phyloP scores from a whole-genome alignment of 495 filamentous ascomycete genomes.

The Annulohypoxylon nitens region DNA sequence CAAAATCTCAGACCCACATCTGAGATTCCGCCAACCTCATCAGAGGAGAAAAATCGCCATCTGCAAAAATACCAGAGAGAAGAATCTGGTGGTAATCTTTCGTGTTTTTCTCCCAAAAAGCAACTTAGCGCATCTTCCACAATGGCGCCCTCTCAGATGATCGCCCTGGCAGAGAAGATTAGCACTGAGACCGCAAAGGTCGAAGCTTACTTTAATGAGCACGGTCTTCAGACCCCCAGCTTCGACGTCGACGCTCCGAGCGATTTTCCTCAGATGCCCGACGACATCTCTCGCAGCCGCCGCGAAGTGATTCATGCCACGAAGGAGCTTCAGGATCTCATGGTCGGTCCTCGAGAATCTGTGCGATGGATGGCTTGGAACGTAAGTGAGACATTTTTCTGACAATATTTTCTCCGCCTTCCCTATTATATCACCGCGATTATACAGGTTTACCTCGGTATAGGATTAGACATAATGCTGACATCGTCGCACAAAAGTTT shows the following conservation, averaged over 20 bases:
- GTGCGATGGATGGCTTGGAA: conserved; percentile 60
- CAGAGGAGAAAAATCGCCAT: conserved; percentile 29
- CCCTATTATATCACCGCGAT: neutral
- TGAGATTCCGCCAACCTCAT: conserved; percentile 14
- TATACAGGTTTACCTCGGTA: neutral
- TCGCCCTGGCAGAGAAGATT: conserved; percentile 56
- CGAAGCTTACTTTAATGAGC: conserved; percentile 55
- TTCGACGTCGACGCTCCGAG: conserved; percentile 55
- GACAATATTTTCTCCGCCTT: neutral
- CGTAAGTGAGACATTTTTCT: conserved; percentile 38
- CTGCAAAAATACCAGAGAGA: conserved; percentile 17
- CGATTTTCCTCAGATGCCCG: conserved; percentile 58
- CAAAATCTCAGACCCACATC: conserved; percentile 37
- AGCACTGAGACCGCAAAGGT: conserved; percentile 56
- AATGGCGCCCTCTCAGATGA: conserved; percentile 51
- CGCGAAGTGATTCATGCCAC: conserved; percentile 56
- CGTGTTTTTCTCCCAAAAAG: conserved; percentile 23
- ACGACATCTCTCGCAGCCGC: conserved; percentile 53
- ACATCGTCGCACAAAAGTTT: conserved; percentile 48
- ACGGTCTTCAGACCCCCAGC: conserved; percentile 54
- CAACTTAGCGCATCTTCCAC: neutral
- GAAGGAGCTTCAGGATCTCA: conserved; percentile 56
- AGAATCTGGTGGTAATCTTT: conserved; percentile 20
- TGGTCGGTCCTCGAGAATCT: conserved; percentile 57
- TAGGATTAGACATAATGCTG: conserved; percentile 7